A percentile compares a stretch with the other conserved stretches of the same genome.
These are phyloP conservation scores for Mimosa pudica DNA, from an alignment of 306 rosid species.

Conservation along the genomic window DNA sequence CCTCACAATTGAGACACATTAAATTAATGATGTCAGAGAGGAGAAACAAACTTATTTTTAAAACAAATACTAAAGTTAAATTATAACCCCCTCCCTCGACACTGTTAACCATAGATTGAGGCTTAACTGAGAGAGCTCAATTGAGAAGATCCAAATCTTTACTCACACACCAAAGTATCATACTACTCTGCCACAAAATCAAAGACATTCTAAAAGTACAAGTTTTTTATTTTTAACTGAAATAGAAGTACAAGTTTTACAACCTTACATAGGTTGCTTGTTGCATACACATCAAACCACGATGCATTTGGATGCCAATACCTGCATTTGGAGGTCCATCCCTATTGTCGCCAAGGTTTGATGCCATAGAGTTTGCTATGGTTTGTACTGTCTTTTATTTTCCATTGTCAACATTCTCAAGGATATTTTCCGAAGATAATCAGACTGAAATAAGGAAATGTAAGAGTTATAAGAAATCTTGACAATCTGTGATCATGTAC, in stretches of 20 bases:
- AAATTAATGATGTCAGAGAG: neutral
- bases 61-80: too few species aligned
- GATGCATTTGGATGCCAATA: neutral
- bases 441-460: conserved; percentile 19
- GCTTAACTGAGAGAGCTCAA: neutral
- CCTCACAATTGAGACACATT: too few species aligned
- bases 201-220: too few species aligned
- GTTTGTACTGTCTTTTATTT: neutral
- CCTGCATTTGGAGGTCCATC: neutral
- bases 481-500: neutral
- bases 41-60: neutral
- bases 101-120: neutral
- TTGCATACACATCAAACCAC: neutral
- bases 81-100: neutral
- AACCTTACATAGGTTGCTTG: neutral
- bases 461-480: neutral
- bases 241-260: neutral
- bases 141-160: neutral
- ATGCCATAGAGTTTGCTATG: neutral
- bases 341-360: neutral
- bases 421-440: conserved; percentile 30
- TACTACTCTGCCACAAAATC: too few species aligned
- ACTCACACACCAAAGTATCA: neutral
- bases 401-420: conserved; percentile 39
- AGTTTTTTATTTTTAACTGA: neutral